A percentile compares a stretch with the other conserved stretches of the same genome.
Conservation (phyloP, 306 rosid species). For the Prunus persica region DNA sequence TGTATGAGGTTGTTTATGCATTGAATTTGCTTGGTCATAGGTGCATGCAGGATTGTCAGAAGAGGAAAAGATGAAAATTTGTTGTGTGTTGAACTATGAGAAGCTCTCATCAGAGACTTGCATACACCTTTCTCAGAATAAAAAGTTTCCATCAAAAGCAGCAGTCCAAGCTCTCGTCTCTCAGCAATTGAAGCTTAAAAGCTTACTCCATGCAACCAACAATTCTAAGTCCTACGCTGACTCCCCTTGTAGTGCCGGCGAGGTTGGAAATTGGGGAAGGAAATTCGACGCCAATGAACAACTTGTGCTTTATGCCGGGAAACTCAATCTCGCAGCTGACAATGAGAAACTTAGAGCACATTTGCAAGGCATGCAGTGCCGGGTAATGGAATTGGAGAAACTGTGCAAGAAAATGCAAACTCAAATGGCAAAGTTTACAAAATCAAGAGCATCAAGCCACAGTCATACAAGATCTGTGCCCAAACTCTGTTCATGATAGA, state of each 20-base stretch:
- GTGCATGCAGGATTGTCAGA: slow-evolving; percentile 75
- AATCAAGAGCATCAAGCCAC: slow-evolving; percentile 55
- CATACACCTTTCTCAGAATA: slow-evolving; percentile 58
- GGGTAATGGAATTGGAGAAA: slow-evolving; percentile 87
- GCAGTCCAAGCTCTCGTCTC: slow-evolving; percentile 57
- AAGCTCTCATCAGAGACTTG: slow-evolving; percentile 73
- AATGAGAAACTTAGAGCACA: slow-evolving; percentile 59
- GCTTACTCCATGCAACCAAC: slow-evolving; percentile 42
- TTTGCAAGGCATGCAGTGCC: slow-evolving; percentile 89
- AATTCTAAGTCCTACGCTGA: slow-evolving; percentile 30
- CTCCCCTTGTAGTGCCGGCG: slow-evolving; percentile 37
- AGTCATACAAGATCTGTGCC: slow-evolving; percentile 72
- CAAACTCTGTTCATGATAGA: slow-evolving; percentile 68
- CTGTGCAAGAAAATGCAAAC: slow-evolving; percentile 72
- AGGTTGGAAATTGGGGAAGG: slow-evolving; percentile 31
- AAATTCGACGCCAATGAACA: slow-evolving; percentile 46
- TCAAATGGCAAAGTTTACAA: slow-evolving; percentile 71
- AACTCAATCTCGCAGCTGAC: slow-evolving; percentile 49
- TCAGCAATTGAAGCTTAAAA: slow-evolving; percentile 64
- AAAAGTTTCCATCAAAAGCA: slow-evolving; percentile 63
- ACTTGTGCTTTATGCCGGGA: slow-evolving; percentile 53
- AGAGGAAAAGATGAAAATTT: slow-evolving; percentile 72
- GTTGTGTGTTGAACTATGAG: slow-evolving; percentile 61
- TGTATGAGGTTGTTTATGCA: slow-evolving; percentile 6
- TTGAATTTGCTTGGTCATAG: slow-evolving; percentile 38